Conservation (phyloP, 805 yeast genomes). For the Candida hungchunana region DNA sequence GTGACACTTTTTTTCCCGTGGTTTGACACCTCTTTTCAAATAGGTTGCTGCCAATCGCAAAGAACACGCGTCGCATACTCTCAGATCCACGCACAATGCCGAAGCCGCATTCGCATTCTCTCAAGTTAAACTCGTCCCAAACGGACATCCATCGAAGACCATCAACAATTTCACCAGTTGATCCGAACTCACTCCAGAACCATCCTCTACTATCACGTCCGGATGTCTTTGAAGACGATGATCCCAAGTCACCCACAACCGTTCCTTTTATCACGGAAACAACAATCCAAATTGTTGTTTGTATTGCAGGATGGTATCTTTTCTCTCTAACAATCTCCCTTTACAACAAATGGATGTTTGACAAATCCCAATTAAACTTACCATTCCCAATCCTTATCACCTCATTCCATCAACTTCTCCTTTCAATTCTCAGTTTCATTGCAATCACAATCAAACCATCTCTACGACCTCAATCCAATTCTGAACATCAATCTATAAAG, state of each 20-base stretch:
- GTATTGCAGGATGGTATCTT: slow-evolving; percentile 58
- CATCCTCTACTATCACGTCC: not conserved
- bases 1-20: too few relatives aligned
- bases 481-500: slow-evolving; percentile 13
- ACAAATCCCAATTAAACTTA: slow-evolving; percentile 64
- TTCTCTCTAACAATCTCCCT: slow-evolving; percentile 67
- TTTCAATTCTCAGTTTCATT: slow-evolving; percentile 45
- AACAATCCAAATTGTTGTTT: slow-evolving; percentile 14
- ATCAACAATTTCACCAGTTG: slow-evolving; percentile 8
- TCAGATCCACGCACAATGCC: too few relatives aligned
- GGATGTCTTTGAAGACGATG: slow-evolving; percentile 1
- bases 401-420: slow-evolving; percentile 74
- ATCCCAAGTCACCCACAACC: too few relatives aligned
- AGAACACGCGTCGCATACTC: too few relatives aligned
- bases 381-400: slow-evolving; percentile 84
- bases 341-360: slow-evolving; percentile 98
- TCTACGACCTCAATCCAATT: slow-evolving; percentile 9
- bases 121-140: slow-evolving; percentile 22
- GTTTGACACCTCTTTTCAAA: too few relatives aligned
- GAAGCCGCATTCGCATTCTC: too few relatives aligned
- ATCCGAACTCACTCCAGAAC: not conserved
- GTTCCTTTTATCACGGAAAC: slow-evolving; percentile 12
- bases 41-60: too few relatives aligned
- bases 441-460: slow-evolving; percentile 18
- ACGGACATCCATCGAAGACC: slow-evolving; percentile 18